Conservation (phyloP, 306 rosid species). For the Purshia tridentata region DNA sequence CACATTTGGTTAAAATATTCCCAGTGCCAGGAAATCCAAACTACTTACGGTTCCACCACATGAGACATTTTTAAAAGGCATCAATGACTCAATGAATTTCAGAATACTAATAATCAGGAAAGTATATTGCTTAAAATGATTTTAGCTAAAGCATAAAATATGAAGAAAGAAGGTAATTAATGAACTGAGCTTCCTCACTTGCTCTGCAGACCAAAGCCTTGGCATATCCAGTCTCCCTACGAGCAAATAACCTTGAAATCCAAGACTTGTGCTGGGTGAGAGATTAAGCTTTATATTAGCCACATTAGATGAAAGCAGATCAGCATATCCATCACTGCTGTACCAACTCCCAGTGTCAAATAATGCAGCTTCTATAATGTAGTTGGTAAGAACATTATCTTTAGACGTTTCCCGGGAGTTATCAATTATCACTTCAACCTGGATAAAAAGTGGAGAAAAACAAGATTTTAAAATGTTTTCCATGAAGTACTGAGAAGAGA, state of each 20-base stretch:
- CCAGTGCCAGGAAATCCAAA: not conserved
- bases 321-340: conserved; percentile 42
- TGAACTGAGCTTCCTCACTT: conserved; percentile 45
- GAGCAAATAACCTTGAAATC: conserved; percentile 70
- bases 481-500: conserved; percentile 6
- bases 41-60: not conserved
- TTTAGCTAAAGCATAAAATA: not conserved
- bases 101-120: conserved; percentile 1
- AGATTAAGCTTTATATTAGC: conserved; percentile 56
- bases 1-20: not conserved
- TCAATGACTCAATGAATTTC: not conserved
- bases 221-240: conserved; percentile 67
- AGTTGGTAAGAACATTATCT: conserved; percentile 55
- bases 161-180: not conserved
- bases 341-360: conserved; percentile 67
- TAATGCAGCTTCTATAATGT: conserved; percentile 63
- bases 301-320: conserved; percentile 68
- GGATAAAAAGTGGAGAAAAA: conserved; percentile 27
- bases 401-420: conserved; percentile 58
- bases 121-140: not conserved
- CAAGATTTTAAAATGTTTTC: conserved; percentile 11
- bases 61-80: not conserved
- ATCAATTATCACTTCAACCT: conserved; percentile 92
- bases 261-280: conserved; percentile 34
- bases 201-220: conserved; percentile 94